These are phyloP conservation scores for Candida maltosa DNA, from an alignment of 805 yeast species.

Conservation along the genomic window DNA sequence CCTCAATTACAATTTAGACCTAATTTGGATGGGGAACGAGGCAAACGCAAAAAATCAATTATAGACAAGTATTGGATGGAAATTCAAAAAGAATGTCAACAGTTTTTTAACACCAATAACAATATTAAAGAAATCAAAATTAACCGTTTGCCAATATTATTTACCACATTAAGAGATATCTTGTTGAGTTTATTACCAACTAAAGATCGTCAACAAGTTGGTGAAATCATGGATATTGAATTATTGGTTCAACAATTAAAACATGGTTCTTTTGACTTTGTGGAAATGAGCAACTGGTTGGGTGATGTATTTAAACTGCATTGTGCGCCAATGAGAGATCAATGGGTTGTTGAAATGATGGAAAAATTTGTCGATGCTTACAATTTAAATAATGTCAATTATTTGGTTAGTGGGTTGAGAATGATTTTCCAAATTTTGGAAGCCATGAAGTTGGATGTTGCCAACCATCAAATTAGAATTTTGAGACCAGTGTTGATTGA, in stretches of 20 bases:
- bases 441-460: conserved; percentile 93
- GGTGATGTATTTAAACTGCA: conserved; percentile 77
- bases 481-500: conserved; percentile 80
- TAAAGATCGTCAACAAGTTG: conserved; percentile 65
- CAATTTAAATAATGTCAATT: conserved; percentile 39
- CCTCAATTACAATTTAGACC: conserved; percentile 91
- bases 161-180: conserved; percentile 76
- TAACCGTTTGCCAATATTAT: conserved; percentile 61
- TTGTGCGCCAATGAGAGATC: conserved; percentile 94
- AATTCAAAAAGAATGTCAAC: conserved; percentile 63
- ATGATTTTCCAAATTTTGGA: conserved; percentile 80
- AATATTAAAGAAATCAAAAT: conserved; percentile 18
- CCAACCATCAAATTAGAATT: conserved; percentile 88
- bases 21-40: conserved; percentile 87
- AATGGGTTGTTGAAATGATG: conserved; percentile 84
- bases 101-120: conserved; percentile 21
- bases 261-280: conserved; percentile 70
- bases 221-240: conserved; percentile 73
- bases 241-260: conserved; percentile 71
- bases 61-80: conserved; percentile 85
- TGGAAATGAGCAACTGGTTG: conserved; percentile 69
- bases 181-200: conserved; percentile 72
- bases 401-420: conserved; percentile 72
- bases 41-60: conserved; percentile 67
- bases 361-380: conserved; percentile 51